Evolutionary conservation across 2,329 filamentous ascomycete genomes (phyloP), one percentile per base, ranked within the genome.

Genomic region (Fusarium sp.): DNA sequence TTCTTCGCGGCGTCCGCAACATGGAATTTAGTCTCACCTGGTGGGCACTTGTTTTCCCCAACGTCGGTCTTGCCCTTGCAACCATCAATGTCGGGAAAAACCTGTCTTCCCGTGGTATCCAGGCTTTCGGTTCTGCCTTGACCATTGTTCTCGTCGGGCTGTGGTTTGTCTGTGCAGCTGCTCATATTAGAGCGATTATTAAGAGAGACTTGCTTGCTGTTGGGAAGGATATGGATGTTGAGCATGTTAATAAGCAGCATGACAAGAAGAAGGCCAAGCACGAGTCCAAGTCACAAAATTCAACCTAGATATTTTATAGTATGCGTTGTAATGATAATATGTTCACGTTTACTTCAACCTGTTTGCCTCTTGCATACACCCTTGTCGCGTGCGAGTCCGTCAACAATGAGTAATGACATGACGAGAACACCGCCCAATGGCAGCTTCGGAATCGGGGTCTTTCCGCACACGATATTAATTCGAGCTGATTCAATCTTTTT

Each of bases 41-140:
- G 61, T 66, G 63, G 63, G 63, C 63, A 1, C 48, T 66, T 6
- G 42, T 66, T 4, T 66, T 66, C 48, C 63, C 63, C 7, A 66
- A 66, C 1, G 63, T 66, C 1, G 63, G 63, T n/a, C 63, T 66
- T 0, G 61, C 63, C 2, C 55, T 66, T 1, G 63, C 63, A 3
- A 66, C 25, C 20, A 61, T 66, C 7, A 66, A 66, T 1, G 63
- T 66, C 2, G 63, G 63, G 7, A 66, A 54, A 0, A 49, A 52
- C 2, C 37, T 66, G 1, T 41, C 30, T 5, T 66, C 63, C 0
- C 47, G 42, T 1, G 63, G 63, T 0, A 61, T 66, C 1, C 46
- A 66, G 6, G 20, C 6, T 3, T 44, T 66, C 4, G 63, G 4
- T 1, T 66, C 63, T 0, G 48, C 44, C 1, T 14, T 66, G 11